Evolutionary conservation across 2,329 filamentous ascomycete species (phyloP).

Genomic region (Neophaeococcomyces aloes): DNA sequence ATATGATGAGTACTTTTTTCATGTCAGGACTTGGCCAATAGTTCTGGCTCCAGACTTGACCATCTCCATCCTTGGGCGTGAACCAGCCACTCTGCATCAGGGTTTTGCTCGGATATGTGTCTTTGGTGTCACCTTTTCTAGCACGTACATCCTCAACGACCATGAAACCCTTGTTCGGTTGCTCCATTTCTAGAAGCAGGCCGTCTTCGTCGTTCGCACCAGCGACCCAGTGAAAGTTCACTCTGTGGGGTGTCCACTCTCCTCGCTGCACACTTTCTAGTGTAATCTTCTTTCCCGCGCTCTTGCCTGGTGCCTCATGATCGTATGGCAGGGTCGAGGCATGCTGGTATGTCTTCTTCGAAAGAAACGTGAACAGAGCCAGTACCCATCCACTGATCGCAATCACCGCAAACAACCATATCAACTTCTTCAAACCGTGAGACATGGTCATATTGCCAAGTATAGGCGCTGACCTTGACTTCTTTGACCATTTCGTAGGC

Average conservation of each 20-base stretch:
- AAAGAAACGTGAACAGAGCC: constrained; percentile 34
- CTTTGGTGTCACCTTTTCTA: constrained; percentile 29
- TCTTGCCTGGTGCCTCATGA: constrained; percentile 26
- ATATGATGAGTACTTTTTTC: constrained; percentile 74
- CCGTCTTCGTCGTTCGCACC: constrained; percentile 56
- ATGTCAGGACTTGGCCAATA: constrained; percentile 72
- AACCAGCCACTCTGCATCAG: constrained; percentile 65
- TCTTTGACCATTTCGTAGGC: constrained; percentile 12
- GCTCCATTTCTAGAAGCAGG: constrained; percentile 61
- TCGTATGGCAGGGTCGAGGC: constrained; percentile 24
- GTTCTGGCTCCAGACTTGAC: constrained; percentile 43
- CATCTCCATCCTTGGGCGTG: constrained; percentile 43
- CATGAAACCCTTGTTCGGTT: constrained; percentile 59
- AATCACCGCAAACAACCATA: constrained; percentile 33
- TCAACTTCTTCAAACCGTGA: constrained; percentile 27
- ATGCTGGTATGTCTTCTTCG: constrained; percentile 26
- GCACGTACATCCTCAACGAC: constrained; percentile 76
- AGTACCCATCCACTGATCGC: constrained; percentile 37
- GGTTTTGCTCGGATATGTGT: constrained; percentile 47
- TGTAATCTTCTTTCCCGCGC: constrained; percentile 33
- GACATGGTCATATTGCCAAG: constrained; percentile 13
- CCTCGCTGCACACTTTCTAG: constrained; percentile 33
- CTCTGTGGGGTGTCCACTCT: constrained; percentile 28
- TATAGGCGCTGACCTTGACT: background rate
- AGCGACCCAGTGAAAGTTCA: constrained; percentile 38